A percentile compares a stretch with the other conserved stretches of the same genome.
phyloP scores from a whole-genome alignment of 495 filamentous ascomycete genomes.

The Hamigera avellanea region DNA sequence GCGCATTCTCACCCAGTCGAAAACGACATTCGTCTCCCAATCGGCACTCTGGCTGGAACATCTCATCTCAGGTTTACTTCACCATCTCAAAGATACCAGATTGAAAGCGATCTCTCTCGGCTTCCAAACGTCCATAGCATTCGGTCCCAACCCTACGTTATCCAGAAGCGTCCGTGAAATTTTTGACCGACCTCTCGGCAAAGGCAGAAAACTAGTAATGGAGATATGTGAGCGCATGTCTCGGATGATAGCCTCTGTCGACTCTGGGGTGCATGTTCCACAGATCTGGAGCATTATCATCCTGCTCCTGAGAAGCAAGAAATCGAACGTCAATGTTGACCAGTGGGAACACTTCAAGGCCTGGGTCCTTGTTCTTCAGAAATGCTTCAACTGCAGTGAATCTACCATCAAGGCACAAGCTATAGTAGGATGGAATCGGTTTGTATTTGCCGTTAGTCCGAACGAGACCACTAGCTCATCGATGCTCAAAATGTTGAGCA shows the following conservation, averaged over 20 bases:
- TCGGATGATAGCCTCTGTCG: conserved; percentile 54
- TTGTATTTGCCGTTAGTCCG: conserved; percentile 58
- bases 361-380: conserved; percentile 68
- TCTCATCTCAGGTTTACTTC: conserved; percentile 70
- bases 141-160: conserved; percentile 54
- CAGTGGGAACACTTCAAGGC: conserved; percentile 59
- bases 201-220: conserved; percentile 48
- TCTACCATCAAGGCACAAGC: conserved; percentile 60
- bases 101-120: conserved; percentile 63
- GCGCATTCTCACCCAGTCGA: conserved; percentile 58
- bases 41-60: conserved; percentile 59
- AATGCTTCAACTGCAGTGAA: conserved; percentile 76
- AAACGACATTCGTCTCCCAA: conserved; percentile 48
- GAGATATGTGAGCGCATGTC: conserved; percentile 55
- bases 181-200: conserved; percentile 44
- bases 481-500: conserved; percentile 53
- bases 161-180: conserved; percentile 53
- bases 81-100: conserved; percentile 63
- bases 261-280: conserved; percentile 59
- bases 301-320: conserved; percentile 56
- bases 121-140: conserved; percentile 46
- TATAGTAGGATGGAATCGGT: conserved; percentile 70
- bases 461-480: conserved; percentile 46
- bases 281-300: conserved; percentile 79
- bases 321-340: conserved; percentile 43